Percentiles rank a stretch among this genome's conserved stretches.
phyloP scores from a whole-genome alignment of 2,329 filamentous ascomycete species.

The Colletotrichum sp. region DNA sequence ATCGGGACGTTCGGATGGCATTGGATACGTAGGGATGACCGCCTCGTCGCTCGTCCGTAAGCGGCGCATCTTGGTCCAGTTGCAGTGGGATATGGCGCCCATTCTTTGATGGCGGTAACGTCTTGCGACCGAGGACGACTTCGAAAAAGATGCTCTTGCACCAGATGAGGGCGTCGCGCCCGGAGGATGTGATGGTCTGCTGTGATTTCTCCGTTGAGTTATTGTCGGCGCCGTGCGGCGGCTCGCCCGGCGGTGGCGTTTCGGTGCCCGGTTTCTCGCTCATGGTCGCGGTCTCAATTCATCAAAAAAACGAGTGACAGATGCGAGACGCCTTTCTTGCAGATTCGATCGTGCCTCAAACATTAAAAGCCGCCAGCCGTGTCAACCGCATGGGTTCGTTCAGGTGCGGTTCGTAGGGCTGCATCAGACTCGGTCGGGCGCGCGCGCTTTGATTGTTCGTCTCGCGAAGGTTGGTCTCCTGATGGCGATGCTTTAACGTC shows the following conservation, averaged over 20 bases:
- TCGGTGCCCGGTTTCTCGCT: neutral
- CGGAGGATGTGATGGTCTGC: neutral
- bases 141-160: constrained; percentile 44
- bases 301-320: neutral
- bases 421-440: neutral
- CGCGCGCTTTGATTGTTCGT: neutral
- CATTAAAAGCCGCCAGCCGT: neutral
- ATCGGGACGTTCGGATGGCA: constrained; percentile 81
- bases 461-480: neutral
- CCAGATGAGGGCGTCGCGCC: constrained; percentile 7
- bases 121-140: constrained; percentile 66
- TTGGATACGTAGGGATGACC: constrained; percentile 54
- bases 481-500: neutral
- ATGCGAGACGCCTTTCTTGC: neutral
- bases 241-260: neutral
- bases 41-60: constrained; percentile 57
- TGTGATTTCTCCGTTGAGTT: neutral
- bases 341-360: neutral
- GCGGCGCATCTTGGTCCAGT: constrained; percentile 40
- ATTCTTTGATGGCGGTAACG: constrained; percentile 74
- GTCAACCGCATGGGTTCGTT: neutral
- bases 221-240: neutral
- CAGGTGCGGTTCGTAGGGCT: neutral
- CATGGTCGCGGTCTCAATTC: neutral
- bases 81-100: constrained; percentile 59